Conservation (phyloP, 441 rosid genomes). For the Gossypium aridum region DNA sequence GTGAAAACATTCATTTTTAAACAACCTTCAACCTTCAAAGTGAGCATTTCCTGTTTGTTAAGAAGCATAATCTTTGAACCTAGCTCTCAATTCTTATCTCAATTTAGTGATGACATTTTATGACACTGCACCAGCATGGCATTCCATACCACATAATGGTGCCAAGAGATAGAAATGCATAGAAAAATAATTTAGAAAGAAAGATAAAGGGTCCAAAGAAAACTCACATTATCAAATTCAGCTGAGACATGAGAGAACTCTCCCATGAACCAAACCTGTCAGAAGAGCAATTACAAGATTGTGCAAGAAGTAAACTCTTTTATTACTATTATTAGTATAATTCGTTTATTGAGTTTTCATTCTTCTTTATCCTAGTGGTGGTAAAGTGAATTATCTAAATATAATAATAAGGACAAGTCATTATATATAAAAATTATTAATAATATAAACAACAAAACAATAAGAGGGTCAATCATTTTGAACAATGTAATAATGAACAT, state of each 20-base stretch:
- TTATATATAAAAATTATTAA: not conserved
- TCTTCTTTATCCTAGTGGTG: not conserved
- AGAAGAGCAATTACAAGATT: not conserved
- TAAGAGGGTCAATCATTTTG: not conserved
- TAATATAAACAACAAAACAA: not conserved
- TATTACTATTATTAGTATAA: not conserved
- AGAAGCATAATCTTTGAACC: not conserved
- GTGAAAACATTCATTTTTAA: not conserved
- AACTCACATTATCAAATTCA: constrained; percentile 56
- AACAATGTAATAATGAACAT: not conserved
- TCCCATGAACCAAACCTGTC: constrained; percentile 68
- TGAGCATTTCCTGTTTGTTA: not conserved
- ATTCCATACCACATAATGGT: not conserved
- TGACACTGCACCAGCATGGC: not conserved
- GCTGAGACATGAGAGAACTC: constrained; percentile 55
- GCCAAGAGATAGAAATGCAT: not conserved
- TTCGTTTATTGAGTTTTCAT: not conserved
- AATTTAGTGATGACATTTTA: not conserved
- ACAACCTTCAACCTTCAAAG: constrained; percentile 8
- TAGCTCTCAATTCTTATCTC: not conserved
- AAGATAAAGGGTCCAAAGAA: not conserved
- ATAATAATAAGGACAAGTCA: not conserved
- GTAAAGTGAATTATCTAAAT: not conserved
- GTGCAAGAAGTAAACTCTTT: not conserved
- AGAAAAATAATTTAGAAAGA: not conserved